These are phyloP conservation scores for Bidens hawaiensis DNA, from an alignment of 140 eudicot genomes.

Conservation along the genomic window DNA sequence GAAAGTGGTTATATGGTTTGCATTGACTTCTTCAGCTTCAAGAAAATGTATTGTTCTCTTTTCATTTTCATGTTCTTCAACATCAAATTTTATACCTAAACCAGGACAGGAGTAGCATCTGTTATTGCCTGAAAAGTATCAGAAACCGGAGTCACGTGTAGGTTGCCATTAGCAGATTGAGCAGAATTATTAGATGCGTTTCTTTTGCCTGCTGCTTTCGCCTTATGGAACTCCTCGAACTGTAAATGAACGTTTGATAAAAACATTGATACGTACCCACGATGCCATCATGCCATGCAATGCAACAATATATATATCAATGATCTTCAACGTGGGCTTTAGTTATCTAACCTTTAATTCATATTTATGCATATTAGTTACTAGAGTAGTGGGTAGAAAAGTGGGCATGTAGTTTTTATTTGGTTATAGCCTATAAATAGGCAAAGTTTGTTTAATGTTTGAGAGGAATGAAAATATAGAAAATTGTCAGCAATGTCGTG, in stretches of 20 bases:
- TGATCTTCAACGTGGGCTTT: too few relatives aligned
- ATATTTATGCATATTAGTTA: too few relatives aligned
- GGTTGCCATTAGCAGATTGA: conserved; percentile 32
- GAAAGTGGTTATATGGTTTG: conserved; percentile 21
- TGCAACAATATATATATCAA: too few relatives aligned
- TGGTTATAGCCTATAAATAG: too few relatives aligned
- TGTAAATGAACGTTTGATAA: conserved; percentile 15
- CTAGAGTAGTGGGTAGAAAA: too few relatives aligned
- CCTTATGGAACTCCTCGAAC: conserved; percentile 90
- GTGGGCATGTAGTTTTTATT: too few relatives aligned
- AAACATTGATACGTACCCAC: too few relatives aligned
- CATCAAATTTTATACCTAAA: conserved; percentile 15
- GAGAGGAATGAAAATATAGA: too few relatives aligned
- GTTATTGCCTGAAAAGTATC: conserved; percentile 25
- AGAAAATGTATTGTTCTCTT: conserved; percentile 20
- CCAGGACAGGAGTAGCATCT: conserved; percentile 39
- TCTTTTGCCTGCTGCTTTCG: conserved; percentile 85
- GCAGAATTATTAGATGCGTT: conserved; percentile 36
- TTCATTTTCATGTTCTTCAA: conserved; percentile 31
- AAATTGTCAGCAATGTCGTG: too few relatives aligned
- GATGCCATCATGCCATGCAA: too few relatives aligned
- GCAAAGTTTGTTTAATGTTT: too few relatives aligned
- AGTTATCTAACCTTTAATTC: too few relatives aligned
- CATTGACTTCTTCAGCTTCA: conserved; percentile 28
- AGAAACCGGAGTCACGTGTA: conserved; percentile 43